These are phyloP conservation scores for Ustilago trichophora DNA, from an alignment of 1,284 basidiomycete genomes.

Conservation along the genomic window DNA sequence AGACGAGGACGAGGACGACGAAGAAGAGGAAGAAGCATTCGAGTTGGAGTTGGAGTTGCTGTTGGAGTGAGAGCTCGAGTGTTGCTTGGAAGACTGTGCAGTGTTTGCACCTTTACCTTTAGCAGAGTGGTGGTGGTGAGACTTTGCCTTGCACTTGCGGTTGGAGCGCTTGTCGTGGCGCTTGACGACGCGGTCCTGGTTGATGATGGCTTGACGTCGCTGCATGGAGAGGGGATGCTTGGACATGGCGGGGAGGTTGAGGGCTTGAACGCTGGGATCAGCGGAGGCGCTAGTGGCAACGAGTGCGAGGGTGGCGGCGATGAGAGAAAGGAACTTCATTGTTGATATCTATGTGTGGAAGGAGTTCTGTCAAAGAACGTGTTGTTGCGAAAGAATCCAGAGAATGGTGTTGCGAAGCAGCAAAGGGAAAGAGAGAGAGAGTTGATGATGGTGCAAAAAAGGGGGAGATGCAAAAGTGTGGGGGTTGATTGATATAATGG, in stretches of 20 bases:
- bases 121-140: slow-evolving; percentile 18
- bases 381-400: too few species aligned
- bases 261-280: slow-evolving; percentile 16
- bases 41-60: slow-evolving; percentile 10
- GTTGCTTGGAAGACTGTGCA: slow-evolving; percentile 13
- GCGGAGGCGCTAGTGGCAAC: slow-evolving; percentile 35
- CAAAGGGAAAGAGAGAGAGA: background rate
- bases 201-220: slow-evolving; percentile 40
- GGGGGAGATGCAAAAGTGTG: background rate
- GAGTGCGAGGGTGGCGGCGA: slow-evolving; percentile 33
- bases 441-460: too few species aligned
- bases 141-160: slow-evolving; percentile 35
- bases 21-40: slow-evolving; percentile 13
- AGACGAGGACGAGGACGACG: slow-evolving; percentile 4
- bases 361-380: slow-evolving; percentile 24
- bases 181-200: slow-evolving; percentile 17
- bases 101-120: slow-evolving; percentile 8
- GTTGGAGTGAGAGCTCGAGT: slow-evolving; percentile 9
- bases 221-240: slow-evolving; percentile 44
- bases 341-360: background rate
- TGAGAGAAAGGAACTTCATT: slow-evolving; percentile 48
- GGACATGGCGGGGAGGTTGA: slow-evolving; percentile 39
- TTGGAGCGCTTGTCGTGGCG: slow-evolving; percentile 30
- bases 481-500: slow-evolving; percentile 1
- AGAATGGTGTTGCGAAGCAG: too few species aligned